These are phyloP conservation scores for Tetracladium marchalianum DNA, from an alignment of 495 filamentous ascomycete species.

Conservation along the genomic window DNA sequence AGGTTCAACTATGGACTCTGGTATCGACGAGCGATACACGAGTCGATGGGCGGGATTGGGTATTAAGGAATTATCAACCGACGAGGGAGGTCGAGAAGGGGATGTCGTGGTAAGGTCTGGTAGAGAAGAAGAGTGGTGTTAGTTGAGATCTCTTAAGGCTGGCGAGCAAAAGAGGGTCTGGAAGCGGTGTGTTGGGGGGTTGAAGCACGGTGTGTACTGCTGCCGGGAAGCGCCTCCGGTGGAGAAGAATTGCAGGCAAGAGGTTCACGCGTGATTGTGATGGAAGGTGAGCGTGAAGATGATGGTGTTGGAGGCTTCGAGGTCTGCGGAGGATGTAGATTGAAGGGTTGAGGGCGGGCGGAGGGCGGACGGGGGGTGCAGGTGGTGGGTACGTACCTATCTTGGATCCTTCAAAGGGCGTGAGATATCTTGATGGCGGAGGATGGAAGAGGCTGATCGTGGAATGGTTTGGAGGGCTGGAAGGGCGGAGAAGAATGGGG, in stretches of 20 bases:
- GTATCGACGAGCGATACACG: conserved; percentile 21
- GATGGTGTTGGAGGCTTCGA: conserved; percentile 1
- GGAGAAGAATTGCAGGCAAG: conserved; percentile 11
- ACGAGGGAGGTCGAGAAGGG: conserved; percentile 4
- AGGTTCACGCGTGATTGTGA: conserved; percentile 4
- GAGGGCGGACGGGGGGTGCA: not conserved
- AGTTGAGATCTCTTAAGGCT: conserved; percentile 15
- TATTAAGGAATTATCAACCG: conserved; percentile 13
- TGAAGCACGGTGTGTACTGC: conserved; percentile 5
- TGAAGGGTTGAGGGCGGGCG: not conserved
- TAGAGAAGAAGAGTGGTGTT: conserved; percentile 10
- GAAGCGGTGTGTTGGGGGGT: conserved; percentile 14
- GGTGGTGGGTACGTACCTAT: conserved; percentile 17
- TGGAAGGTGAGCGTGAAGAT: conserved; percentile 3
- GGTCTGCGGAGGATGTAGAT: conserved; percentile 1
- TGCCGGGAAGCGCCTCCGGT: not conserved
- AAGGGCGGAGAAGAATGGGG: not conserved
- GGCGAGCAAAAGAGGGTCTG: conserved; percentile 6
- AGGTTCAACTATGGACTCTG: conserved; percentile 24
- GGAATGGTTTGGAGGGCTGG: not conserved
- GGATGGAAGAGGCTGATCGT: conserved; percentile 4
- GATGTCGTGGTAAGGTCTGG: conserved; percentile 5
- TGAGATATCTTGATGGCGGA: not conserved
- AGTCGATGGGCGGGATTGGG: conserved; percentile 11
- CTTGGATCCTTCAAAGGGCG: conserved; percentile 7